Evolutionary conservation across 2,329 filamentous ascomycete genomes (phyloP), one percentile per base, ranked within the genome.

Genomic region (Intubia oerlemansii): DNA sequence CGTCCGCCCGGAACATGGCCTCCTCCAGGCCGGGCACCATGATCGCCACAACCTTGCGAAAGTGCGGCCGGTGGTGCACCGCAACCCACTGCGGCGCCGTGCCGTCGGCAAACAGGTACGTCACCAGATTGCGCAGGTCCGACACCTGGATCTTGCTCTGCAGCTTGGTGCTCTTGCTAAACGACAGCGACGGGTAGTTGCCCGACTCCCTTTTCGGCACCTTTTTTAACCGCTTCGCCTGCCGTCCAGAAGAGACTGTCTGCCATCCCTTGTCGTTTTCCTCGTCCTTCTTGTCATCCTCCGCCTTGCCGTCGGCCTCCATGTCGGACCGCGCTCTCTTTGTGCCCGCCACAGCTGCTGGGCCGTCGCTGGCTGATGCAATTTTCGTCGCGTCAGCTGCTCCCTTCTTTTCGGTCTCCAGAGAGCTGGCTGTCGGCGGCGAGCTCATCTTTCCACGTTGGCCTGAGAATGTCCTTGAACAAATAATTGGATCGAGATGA

Each of bases 1-100:
- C 56, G 21, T 50, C 44, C 10, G 66, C 60, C 46, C 76, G 67
- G 52, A 95, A 91, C 77, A 95, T 88, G 36, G 70, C 76, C 42
- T 80, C 66, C 45, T 95, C 85, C 15, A 98, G 53, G 0, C 88
- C 88, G 9, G 88, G 88, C 9, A 93, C 71, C 77, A 93, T 85
- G 38, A 98, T 55, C 23, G 79, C 66, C 17, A 95, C 84, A 17
- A 90, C 75, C 51, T 88, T 90, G 37, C 67, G 56, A 40, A 77
- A 69, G 33, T 69, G 57, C 5, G 65, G 61, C 25, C 71, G 59
- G 41, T 76, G 62, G 34, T 56, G 56, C 27, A 76, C 59, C 25
- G 62, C 58, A 25, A 76, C 57, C 66, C 71, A 77, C 39, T 71
- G 64, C 10, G 71, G 71, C 3, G 64, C 59, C 2, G 59, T 43